Evolutionary conservation across 306 rosid genomes (phyloP), one percentile per base, ranked within the genome.

Genomic region (Sphenostylis stenocarpa): DNA sequence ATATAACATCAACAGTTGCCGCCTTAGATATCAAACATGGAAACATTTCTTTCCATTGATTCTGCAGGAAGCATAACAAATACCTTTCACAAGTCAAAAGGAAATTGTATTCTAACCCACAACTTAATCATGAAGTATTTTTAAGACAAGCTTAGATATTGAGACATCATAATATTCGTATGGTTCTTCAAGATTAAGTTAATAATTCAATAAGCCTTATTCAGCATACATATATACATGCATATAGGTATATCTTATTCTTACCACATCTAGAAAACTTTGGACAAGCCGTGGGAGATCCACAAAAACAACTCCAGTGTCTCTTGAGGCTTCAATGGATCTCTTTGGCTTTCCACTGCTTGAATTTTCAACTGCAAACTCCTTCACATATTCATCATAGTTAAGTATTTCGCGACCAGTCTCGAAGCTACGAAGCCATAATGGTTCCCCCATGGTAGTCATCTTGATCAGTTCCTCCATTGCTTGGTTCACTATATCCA

Each of bases 21-120:
- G 99, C 97, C 83, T 96, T 96, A 0, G 99, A 86, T 77, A 96
- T 84, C 88, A 92, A 88, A 62, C 88, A 88, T 13, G 99, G 96
- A 84, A 96, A 96, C 99, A 96, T 92, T 56, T 92, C 99, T 90
- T 88, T 92, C 99, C 99, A 96, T 79, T 91, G 96, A 75, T 91
- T 92, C 99, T 96, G 79, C 82, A 60, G 57, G 7, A 56, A 15
- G 2, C 72, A 75, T 11, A 74, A 29, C 11, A 75, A 67, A 15
- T 0, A n/a, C 5, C 43, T 44, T 53, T 70, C 16, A 26, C 73
- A 52, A 9, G 29, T 15, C 58, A 63, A 29, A 72, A 39, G 6
- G 5, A 66, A 55, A 41, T 41, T 20, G 41, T n/a, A 77, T 67
- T 53, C 38, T 44, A 43, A 24, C 33, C 28, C 78, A 75, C 60